Evolutionary conservation across 2,329 filamentous ascomycete species (phyloP).

Genomic region (Celoporthe dispersa): DNA sequence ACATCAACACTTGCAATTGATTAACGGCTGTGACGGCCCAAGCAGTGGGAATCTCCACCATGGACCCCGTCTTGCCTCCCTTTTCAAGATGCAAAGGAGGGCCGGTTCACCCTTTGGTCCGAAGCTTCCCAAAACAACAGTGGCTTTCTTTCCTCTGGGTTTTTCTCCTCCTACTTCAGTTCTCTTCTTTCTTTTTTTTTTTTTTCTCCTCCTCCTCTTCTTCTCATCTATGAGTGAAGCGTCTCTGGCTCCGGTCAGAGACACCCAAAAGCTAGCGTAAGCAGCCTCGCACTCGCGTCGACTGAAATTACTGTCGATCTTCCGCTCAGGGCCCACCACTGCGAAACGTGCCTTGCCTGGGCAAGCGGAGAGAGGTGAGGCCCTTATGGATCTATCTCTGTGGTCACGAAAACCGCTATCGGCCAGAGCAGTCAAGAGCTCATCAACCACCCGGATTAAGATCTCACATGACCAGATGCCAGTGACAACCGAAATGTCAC

Average conservation of each 20-base stretch:
- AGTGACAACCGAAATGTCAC: background rate
- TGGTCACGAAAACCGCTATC: too few relatives aligned
- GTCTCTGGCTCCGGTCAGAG: background rate
- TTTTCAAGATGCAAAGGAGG: background rate
- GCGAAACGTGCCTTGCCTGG: slow-evolving; percentile 3
- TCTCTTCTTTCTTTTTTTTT: background rate
- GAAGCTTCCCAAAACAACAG: background rate
- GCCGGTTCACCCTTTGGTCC: background rate
- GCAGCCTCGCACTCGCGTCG: background rate
- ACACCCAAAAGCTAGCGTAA: background rate
- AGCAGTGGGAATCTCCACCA: background rate
- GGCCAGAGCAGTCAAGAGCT: too few relatives aligned
- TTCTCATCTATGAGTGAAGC: background rate
- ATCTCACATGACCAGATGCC: background rate
- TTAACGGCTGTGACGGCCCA: background rate
- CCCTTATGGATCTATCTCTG: too few relatives aligned
- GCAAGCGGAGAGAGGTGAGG: background rate
- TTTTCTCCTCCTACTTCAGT: background rate
- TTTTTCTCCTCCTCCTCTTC: background rate
- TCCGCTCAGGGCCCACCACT: slow-evolving; percentile 6
- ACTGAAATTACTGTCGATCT: background rate
- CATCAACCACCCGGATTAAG: too few relatives aligned
- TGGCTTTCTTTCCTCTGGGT: background rate
- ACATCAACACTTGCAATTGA: background rate
- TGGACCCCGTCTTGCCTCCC: background rate